phyloP scores from a whole-genome alignment of 495 filamentous ascomycete genomes.

The Stereocaulon alpinum region DNA sequence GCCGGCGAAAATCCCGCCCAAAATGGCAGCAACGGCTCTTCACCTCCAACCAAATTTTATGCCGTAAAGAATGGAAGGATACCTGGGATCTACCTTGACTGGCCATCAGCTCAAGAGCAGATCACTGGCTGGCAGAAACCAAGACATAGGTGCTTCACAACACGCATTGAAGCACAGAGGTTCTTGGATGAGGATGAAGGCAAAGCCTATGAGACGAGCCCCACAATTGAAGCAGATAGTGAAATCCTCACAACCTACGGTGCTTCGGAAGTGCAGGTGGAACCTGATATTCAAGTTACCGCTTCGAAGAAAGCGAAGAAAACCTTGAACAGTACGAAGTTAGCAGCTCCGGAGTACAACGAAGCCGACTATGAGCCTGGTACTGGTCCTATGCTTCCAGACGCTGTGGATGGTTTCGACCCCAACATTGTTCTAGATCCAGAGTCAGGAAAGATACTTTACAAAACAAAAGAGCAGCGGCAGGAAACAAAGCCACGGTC shows the following conservation, averaged over 20 bases:
- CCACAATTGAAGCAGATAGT: slow-evolving; percentile 23
- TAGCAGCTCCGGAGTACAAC: slow-evolving; percentile 27
- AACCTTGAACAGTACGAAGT: slow-evolving; percentile 25
- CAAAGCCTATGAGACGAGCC: slow-evolving; percentile 8
- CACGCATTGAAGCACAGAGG: slow-evolving; percentile 63
- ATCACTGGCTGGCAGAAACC: slow-evolving; percentile 68
- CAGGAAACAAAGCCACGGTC: slow-evolving; percentile 34
- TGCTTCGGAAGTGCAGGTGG: neutral
- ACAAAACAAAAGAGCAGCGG: slow-evolving; percentile 44
- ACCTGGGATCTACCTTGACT: slow-evolving; percentile 87
- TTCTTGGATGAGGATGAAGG: slow-evolving; percentile 49
- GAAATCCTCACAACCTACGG: slow-evolving; percentile 14
- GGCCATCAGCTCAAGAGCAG: slow-evolving; percentile 65
- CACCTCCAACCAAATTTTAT: slow-evolving; percentile 51
- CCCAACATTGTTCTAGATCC: slow-evolving; percentile 46
- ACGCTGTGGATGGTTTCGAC: slow-evolving; percentile 54
- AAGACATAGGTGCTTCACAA: slow-evolving; percentile 73
- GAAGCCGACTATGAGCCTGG: slow-evolving; percentile 38
- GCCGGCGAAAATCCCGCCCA: slow-evolving; percentile 45
- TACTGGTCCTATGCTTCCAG: slow-evolving; percentile 43
- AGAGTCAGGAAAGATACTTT: slow-evolving; percentile 45
- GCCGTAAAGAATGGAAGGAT: slow-evolving; percentile 69
- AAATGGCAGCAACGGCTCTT: slow-evolving; percentile 26
- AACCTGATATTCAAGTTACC: slow-evolving; percentile 1
- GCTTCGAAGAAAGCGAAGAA: slow-evolving; percentile 32